Evolutionary conservation across 2,329 filamentous ascomycete genomes (phyloP).

Genomic region (Trichoderma aggressivum): DNA sequence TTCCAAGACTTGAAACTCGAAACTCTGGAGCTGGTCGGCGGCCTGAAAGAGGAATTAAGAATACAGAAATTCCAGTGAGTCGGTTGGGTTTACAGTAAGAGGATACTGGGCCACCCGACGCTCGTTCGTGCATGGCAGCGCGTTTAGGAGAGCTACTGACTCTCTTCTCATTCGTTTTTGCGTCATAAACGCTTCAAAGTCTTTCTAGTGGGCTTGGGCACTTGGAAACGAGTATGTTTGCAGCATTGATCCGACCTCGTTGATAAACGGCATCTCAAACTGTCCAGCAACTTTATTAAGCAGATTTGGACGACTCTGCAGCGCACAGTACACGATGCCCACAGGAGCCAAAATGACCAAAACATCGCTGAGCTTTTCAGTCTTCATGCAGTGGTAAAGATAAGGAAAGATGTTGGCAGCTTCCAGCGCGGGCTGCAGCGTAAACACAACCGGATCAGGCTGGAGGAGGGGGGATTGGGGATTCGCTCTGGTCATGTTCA

Average conservation of each 20-base stretch:
- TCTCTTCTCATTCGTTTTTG: fast-evolving
- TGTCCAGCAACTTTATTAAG: background rate
- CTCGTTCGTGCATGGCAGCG: background rate
- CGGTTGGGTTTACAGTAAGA: too few relatives aligned
- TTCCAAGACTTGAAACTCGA: too few relatives aligned
- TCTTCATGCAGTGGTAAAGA: background rate
- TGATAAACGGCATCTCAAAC: background rate
- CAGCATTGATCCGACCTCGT: background rate
- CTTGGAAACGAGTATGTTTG: background rate
- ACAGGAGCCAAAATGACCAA: background rate
- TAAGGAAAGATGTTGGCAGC: background rate
- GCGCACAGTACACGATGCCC: background rate
- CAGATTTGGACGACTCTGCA: background rate
- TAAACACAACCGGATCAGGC: background rate
- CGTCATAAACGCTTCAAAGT: background rate
- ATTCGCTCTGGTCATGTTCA: background rate
- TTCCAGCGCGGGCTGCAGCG: background rate
- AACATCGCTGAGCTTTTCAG: background rate
- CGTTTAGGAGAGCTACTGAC: background rate
- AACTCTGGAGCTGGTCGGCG: too few relatives aligned
- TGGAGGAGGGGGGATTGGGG: background rate
- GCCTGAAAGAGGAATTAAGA: too few relatives aligned
- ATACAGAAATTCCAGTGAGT: too few relatives aligned
- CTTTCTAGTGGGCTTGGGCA: background rate
- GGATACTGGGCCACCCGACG: too few relatives aligned